Base-by-base conservation (phyloP, 176 grass and related monocot species). In the Cenchrus purpureus region DNA sequence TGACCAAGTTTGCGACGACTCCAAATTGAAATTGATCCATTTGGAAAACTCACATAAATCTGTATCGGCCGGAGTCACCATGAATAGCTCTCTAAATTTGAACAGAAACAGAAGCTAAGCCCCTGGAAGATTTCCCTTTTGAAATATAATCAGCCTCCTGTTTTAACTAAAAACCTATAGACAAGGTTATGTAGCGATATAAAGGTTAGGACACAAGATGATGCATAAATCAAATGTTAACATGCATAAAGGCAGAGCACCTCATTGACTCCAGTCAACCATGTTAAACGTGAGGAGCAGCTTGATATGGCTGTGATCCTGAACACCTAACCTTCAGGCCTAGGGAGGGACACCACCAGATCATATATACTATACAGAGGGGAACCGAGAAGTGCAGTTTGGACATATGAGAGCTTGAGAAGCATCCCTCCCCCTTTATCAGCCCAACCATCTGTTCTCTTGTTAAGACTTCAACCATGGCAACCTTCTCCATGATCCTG, bases 401-500 rank as follows among this genome's bases (percentile, higher is more conserved):
- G 40, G 20, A 45, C 76, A 15, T 46, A 44, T 44, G 5, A 79
- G 59, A 79, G 43, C 13, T 19, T 31, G 59, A 79, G 76, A 50
- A 64, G 42, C 12, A 52, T 22, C 46, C 40, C 31, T 32, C 31
- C 31, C 31, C 31, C 31, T 32, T 32, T 32, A 32, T 32, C 31
- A 32, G 31, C 31, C 7, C 71, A 65, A 50, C 60, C 60, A 65
- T 6, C 25, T 16, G 10, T 25, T 54, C 52, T 54, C 1, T 19
- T 13, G 20, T 22, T 28, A 45, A 72, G 69, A 72, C 12, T 66
- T 65, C 61, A 46, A 32, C 13, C 28, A 80, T 80, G 78, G 25
- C 46, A 66, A 29, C 17, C 45, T 72, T 71, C 20, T 49, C 48
- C n/a, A 50, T 50, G n/a, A 50, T 72, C 45, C 45, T 72, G 69